Evolutionary conservation across 2,329 filamentous ascomycete species (phyloP), one percentile per base, ranked within the genome.

Genomic region (Penicillium sp.): DNA sequence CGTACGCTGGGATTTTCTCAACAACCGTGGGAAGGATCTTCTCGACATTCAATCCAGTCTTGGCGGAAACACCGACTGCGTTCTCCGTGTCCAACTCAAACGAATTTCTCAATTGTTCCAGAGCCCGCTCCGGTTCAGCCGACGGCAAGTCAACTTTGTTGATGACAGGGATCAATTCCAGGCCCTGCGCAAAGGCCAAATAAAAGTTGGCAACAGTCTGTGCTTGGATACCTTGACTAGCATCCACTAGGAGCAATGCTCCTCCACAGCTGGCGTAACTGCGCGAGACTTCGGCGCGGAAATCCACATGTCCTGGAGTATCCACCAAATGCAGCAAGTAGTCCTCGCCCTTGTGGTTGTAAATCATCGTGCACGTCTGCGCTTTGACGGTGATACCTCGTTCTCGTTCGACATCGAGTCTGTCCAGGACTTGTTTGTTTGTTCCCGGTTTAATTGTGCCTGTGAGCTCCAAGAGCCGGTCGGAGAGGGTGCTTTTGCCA

Each of bases 141-240:
- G 88, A 85, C 1, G 84, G 82, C 56, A 98, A 76, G 61, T 98
- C 92, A 37, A 98, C 84, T 72, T 98, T 98, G 71, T 98, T 98
- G 56, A 98, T 77, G 15, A 98, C 86, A 0, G 92, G 92, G 3
- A 98, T 79, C 45, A 98, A 76, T 14, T 80, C 75, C 35, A 98
- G 69, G 11, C 87, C 86, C 62, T 96, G 87, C 1, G 90, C 82
- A 65, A 98, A 98, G 6, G 92, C 92, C 15, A 96, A 79, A 61
- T 96, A 95, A 68, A 98, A 98, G 65, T 98, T 98, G 45, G 92
- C 92, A 6, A 98, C 92, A 0, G 92, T 98, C 71, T 98, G 92
- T 4, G 92, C 92, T 68, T 98, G 92, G 2, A 98, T 82, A 30
- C 92, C 92, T 66, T 98, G 92, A 52, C 85, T 94, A 6, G 90